A percentile compares a stretch with the other conserved stretches of the same genome.
These are phyloP conservation scores for Nicotiana paniculata DNA, from an alignment of 257 asterid species.

Conservation along the genomic window DNA sequence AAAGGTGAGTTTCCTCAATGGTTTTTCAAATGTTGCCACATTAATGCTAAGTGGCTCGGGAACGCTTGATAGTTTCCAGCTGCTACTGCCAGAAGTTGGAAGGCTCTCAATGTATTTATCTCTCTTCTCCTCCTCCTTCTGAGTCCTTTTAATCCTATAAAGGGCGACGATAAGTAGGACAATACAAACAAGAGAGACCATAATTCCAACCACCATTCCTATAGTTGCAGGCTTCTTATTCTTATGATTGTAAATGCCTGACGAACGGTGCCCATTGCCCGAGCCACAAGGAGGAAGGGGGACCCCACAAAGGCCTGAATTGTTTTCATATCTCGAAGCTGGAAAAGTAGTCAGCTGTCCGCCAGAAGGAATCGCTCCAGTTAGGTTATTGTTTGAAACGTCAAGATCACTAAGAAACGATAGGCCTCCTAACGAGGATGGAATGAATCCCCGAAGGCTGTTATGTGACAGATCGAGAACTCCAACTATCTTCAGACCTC, in stretches of 20 bases:
- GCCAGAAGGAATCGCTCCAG: slow-evolving; percentile 66
- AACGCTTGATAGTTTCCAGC: slow-evolving; percentile 78
- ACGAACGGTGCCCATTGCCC: slow-evolving; percentile 15
- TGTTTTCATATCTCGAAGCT: slow-evolving; percentile 64
- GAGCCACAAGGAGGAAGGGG: slow-evolving; percentile 64
- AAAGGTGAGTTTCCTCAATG: slow-evolving; percentile 76
- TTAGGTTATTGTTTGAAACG: slow-evolving; percentile 77
- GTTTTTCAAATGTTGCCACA: slow-evolving; percentile 89
- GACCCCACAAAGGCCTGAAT: slow-evolving; percentile 84
- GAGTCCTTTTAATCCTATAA: slow-evolving; percentile 35
- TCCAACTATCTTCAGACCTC: slow-evolving; percentile 64
- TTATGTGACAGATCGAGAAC: slow-evolving; percentile 90
- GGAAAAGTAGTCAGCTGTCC: slow-evolving; percentile 93
- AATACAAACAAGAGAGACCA: slow-evolving; percentile 44
- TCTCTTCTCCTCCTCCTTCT: slow-evolving; percentile 45
- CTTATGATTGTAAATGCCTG: slow-evolving; percentile 16
- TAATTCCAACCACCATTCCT: slow-evolving; percentile 74
- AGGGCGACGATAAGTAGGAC: slow-evolving; percentile 57
- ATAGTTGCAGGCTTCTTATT: slow-evolving; percentile 48
- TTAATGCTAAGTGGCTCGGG: slow-evolving; percentile 93
- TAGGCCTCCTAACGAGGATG: slow-evolving; percentile 67
- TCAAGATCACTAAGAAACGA: slow-evolving; percentile 84
- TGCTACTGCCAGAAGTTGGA: slow-evolving; percentile 82
- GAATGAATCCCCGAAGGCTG: slow-evolving; percentile 57
- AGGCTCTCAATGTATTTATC: slow-evolving; percentile 90